Percentiles rank a stretch among this genome's conserved stretches.
phyloP scores from a whole-genome alignment of 1,284 basidiomycete genomes.

The Salmacisia buchloeana region DNA sequence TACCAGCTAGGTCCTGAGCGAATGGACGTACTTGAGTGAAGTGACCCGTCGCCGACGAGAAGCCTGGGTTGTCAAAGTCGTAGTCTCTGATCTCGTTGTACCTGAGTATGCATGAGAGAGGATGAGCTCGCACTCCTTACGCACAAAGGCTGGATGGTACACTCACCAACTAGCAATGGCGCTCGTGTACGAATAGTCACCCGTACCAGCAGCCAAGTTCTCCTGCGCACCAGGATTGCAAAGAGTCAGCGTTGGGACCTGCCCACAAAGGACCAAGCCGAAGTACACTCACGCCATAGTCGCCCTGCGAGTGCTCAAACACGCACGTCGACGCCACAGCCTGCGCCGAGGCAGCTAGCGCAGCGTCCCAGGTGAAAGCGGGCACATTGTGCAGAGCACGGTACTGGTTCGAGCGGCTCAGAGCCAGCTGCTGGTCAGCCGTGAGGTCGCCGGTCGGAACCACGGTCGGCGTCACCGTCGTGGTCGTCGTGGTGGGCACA shows the following conservation, averaged over 20 bases:
- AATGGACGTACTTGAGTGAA: conserved; percentile 34
- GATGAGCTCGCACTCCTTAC: not conserved
- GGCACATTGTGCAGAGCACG: conserved; percentile 20
- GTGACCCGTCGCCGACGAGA: conserved; percentile 26
- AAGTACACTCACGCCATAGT: conserved; percentile 24
- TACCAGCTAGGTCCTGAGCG: not conserved
- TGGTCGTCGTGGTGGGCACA: not conserved
- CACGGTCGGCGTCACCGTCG: not conserved
- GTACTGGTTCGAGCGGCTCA: conserved; percentile 11
- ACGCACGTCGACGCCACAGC: conserved; percentile 12
- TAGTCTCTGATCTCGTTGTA: conserved; percentile 24
- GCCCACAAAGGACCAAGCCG: not conserved
- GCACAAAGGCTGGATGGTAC: not conserved
- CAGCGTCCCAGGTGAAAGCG: conserved; percentile 19
- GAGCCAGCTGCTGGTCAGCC: not conserved
- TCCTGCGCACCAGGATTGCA: not conserved
- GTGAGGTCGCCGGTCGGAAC: not conserved
- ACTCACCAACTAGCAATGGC: conserved; percentile 13
- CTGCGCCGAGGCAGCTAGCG: conserved; percentile 14
- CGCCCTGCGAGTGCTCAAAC: conserved; percentile 25
- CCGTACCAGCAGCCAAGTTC: conserved; percentile 4
- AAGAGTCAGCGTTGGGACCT: not conserved
- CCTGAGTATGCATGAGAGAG: too few species aligned
- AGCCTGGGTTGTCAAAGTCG: conserved; percentile 16
- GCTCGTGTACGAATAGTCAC: conserved; percentile 17